Percentiles rank a stretch among this genome's conserved stretches.
phyloP scores from a whole-genome alignment of 352 stramenopile genomes.

The Globisporangium apiculatum region DNA sequence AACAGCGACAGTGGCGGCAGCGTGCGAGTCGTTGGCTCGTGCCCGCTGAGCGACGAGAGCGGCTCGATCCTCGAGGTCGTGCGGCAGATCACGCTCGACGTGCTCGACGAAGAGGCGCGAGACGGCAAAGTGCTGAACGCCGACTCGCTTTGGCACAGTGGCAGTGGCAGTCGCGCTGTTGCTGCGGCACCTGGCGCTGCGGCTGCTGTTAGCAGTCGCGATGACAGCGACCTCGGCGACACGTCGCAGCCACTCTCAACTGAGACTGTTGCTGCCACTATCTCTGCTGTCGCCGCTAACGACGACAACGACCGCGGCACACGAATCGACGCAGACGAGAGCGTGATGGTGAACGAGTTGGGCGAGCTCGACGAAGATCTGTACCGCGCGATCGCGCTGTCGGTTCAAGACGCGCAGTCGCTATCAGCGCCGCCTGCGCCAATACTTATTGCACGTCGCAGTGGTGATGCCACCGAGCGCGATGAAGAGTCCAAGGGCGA shows the following conservation, averaged over 20 bases:
- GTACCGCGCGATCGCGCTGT: conserved; percentile 11
- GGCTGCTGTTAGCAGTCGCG: neutral
- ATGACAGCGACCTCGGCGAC: neutral
- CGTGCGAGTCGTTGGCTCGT: neutral
- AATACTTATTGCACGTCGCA: neutral
- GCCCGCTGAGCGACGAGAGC: conserved; percentile 17
- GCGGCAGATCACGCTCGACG: conserved; percentile 37
- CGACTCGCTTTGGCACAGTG: conserved; percentile 9
- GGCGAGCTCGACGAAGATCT: conserved; percentile 15
- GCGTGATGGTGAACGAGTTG: neutral
- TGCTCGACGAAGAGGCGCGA: conserved; percentile 52
- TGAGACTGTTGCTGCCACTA: neutral
- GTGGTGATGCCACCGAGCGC: too few relatives aligned
- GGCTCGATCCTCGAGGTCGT: conserved; percentile 44
- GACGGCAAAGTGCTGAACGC: conserved; percentile 20
- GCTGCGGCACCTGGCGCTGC: neutral
- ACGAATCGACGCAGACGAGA: neutral
- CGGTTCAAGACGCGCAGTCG: conserved; percentile 5
- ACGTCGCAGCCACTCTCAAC: too few relatives aligned
- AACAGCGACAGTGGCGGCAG: neutral
- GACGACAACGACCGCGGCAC: too few relatives aligned
- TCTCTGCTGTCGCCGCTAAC: too few relatives aligned
- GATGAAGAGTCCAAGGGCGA: conserved; percentile 34
- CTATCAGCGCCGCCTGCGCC: neutral
- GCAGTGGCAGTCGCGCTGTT: neutral